These are phyloP conservation scores for Tilletiopsis washingtonensis DNA, from an alignment of 1,284 basidiomycete species.

Conservation along the genomic window DNA sequence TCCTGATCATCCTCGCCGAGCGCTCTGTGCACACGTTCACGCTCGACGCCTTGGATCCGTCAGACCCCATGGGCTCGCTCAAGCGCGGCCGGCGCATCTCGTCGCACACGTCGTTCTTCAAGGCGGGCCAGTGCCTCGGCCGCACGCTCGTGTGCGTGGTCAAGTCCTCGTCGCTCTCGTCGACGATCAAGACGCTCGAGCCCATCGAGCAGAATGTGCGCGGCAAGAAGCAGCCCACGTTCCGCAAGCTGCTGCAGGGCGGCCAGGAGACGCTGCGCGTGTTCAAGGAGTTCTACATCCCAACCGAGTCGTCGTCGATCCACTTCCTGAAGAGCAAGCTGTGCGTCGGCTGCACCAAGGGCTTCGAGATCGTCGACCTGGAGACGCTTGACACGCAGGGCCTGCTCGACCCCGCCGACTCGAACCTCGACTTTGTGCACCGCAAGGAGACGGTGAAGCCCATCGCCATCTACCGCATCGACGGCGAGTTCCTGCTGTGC, in stretches of 20 bases:
- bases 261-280: slow-evolving; percentile 88
- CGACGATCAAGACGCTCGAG: slow-evolving; percentile 95
- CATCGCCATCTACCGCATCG: slow-evolving; percentile 92
- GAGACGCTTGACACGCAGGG: slow-evolving; percentile 96
- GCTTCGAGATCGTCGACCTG: slow-evolving; percentile 98
- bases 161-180: slow-evolving; percentile 86
- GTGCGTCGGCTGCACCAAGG: slow-evolving; percentile 92
- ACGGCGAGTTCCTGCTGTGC: slow-evolving; percentile 92
- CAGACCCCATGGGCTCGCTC: slow-evolving; percentile 79
- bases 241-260: slow-evolving; percentile 84
- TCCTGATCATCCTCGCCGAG: slow-evolving; percentile 81
- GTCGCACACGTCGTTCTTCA: slow-evolving; percentile 96
- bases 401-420: slow-evolving; percentile 84
- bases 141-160: slow-evolving; percentile 95
- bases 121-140: slow-evolving; percentile 84
- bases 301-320: slow-evolving; percentile 89
- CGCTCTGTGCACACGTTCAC: slow-evolving; percentile 94
- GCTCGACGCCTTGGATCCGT: slow-evolving; percentile 80
- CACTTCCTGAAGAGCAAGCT: slow-evolving; percentile 97
- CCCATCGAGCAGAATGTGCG: slow-evolving; percentile 84
- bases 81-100: slow-evolving; percentile 93
- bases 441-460: slow-evolving; percentile 81
- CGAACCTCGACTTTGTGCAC: slow-evolving; percentile 84
- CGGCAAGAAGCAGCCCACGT: slow-evolving; percentile 66
- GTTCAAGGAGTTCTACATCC: slow-evolving; percentile 96